phyloP scores from a whole-genome alignment of 345 rosid genomes.

The Ricinus communis region DNA sequence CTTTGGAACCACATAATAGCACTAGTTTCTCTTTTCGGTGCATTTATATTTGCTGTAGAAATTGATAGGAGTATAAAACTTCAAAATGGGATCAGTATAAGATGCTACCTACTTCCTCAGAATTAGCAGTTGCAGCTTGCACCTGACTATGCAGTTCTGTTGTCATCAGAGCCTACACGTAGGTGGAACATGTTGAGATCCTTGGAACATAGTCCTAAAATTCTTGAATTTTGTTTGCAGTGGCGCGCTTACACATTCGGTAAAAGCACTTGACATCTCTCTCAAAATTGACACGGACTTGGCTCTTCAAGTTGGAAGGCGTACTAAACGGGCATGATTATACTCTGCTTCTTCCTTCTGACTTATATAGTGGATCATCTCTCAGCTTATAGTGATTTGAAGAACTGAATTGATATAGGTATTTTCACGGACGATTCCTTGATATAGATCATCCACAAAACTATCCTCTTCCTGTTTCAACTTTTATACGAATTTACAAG shows the following conservation, averaged over 20 bases:
- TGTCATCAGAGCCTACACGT: background rate
- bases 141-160: background rate
- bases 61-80: background rate
- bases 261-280: conserved; percentile 86
- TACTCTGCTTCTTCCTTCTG: background rate
- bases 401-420: background rate
- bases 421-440: background rate
- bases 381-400: background rate
- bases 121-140: background rate
- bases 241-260: conserved; percentile 92
- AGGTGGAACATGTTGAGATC: background rate
- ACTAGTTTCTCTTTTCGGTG: background rate
- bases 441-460: background rate
- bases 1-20: background rate
- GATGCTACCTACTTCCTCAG: background rate
- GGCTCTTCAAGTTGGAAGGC: conserved; percentile 88
- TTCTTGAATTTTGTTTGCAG: conserved; percentile 40
- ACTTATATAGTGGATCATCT: background rate
- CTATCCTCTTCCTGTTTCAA: background rate
- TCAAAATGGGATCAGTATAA: background rate
- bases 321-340: conserved; percentile 78
- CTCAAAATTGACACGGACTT: conserved; percentile 89
- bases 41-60: background rate
- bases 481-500: background rate
- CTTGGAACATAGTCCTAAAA: background rate